These are phyloP conservation scores for Phialophora chinensis DNA, from an alignment of 2,329 filamentous ascomycete species.

Conservation along the genomic window DNA sequence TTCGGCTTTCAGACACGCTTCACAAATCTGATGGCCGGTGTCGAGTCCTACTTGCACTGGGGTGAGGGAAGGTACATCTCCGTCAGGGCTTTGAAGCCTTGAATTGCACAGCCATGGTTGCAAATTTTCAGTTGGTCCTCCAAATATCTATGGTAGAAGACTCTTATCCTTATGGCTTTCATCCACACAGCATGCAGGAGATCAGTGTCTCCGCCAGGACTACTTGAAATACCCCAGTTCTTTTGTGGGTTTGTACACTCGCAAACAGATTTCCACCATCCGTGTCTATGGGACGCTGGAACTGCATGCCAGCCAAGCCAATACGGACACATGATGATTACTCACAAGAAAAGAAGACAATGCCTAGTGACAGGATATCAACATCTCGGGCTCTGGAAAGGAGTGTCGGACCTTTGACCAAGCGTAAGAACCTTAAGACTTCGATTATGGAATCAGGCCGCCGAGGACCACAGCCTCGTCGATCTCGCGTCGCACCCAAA, in stretches of 20 bases:
- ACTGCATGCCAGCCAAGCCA: too few relatives aligned
- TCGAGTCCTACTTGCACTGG: conserved; percentile 16
- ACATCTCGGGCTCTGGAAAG: background rate
- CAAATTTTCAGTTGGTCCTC: too few relatives aligned
- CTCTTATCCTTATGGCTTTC: background rate
- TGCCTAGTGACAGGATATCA: background rate
- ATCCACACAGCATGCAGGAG: background rate
- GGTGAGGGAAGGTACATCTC: conserved; percentile 24
- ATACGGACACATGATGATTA: too few relatives aligned
- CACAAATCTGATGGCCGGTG: conserved; percentile 19
- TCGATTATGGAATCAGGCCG: conserved; percentile 12
- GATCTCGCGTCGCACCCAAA: background rate
- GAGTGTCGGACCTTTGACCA: background rate
- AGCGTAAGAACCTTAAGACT: conserved; percentile 1
- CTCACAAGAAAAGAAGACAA: background rate
- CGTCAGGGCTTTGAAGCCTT: conserved; percentile 11
- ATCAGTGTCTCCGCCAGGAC: background rate
- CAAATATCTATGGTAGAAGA: too few relatives aligned
- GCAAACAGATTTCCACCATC: too few relatives aligned
- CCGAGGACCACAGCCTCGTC: background rate
- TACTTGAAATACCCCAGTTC: too few relatives aligned
- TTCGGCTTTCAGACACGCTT: conserved; percentile 14
- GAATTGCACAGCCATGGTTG: background rate
- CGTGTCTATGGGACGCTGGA: too few relatives aligned
- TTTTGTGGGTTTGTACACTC: too few relatives aligned